These are phyloP conservation scores for Azolla pinnata DNA, from an alignment of 75 land plant species.

Conservation along the genomic window DNA sequence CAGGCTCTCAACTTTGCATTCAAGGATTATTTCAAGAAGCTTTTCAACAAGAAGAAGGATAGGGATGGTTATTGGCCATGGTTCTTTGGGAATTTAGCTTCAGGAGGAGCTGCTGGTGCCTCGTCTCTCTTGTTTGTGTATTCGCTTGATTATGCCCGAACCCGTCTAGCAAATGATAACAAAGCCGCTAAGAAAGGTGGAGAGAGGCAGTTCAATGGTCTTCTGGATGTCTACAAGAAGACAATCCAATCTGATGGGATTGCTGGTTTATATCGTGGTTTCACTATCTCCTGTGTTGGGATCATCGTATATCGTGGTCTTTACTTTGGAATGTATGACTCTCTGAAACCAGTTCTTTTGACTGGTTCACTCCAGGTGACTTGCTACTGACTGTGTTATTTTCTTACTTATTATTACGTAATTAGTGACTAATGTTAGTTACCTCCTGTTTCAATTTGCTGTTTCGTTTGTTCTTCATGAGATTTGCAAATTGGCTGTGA, in stretches of 20 bases:
- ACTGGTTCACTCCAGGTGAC: constrained; percentile 15
- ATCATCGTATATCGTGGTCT: constrained; percentile 44
- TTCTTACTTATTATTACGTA: no score
- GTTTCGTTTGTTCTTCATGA: no score
- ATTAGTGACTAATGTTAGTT: no score
- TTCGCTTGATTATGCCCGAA: constrained; percentile 43
- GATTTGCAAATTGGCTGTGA: no score
- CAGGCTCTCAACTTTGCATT: constrained; percentile 55
- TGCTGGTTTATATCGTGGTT: constrained; percentile 39
- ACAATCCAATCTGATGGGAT: constrained; percentile 27
- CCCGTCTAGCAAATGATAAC: constrained; percentile 42
- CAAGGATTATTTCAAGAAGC: constrained; percentile 45
- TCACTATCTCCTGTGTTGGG: constrained; percentile 33
- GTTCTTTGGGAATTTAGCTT: constrained; percentile 46
- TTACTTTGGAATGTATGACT: constrained; percentile 48
- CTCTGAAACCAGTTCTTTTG: constrained; percentile 35
- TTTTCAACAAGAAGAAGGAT: constrained; percentile 47
- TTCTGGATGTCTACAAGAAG: constrained; percentile 41
- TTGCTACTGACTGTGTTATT: no score
- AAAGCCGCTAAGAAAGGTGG: constrained; percentile 44
- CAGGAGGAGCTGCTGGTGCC: constrained; percentile 47
- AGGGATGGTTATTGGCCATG: constrained; percentile 52
- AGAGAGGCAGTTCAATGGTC: constrained; percentile 42
- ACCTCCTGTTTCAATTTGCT: no score
- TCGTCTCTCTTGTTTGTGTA: constrained; percentile 37